Evolutionary conservation across 805 yeast species (phyloP), one percentile per base, ranked within the genome.

Genomic region (Komagataella pseudopastoris): DNA sequence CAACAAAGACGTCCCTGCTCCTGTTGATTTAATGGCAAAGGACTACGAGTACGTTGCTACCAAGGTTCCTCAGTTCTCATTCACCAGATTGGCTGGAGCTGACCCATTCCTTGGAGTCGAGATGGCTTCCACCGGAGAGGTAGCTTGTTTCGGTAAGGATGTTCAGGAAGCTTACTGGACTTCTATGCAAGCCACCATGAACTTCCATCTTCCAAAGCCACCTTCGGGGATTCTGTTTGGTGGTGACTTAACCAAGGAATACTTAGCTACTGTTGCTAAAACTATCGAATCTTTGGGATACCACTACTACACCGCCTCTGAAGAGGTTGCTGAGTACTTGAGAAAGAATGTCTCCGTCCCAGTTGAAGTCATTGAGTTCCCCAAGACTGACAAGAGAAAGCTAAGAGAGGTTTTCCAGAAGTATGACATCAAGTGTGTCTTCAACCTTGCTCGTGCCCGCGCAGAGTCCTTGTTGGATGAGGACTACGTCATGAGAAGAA

Each of bases 41-140:
- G 61, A 74, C 53, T 86, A 88, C 69, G 73, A 78, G 59, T 86
- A 88, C 63, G 98, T 91, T 64, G 98, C 98, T 50, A 86, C 95
- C 52, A 93, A 93, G 73, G 97, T 91, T 51, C 99, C 99, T 49
- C 99, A 93, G 73, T 93, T 93, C 71, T 91, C 98, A 6, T 93
- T 93, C 75, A 90, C 98, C 45, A 83, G 99, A 74, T 77, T 93
- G 63, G 97, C 98, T 17, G 99, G 99, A 58, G 99, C 99, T 50
- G 99, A 93, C 69, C 99, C 99, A 56, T 90, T 87, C 77, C 76
- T 93, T 64, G 99, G 99, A 57, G 99, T 93, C 58, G 99, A 93
- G 74, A 93, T 93, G 99, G 84, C 98, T 6, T 90, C 98, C 10
- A 93, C 99, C 50, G 99, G 99, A 69, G 99, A 93, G 72, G 86